A percentile compares a stretch with the other conserved stretches of the same genome.
Conservation (phyloP, 78 protist species). For the Salpingoeca rosetta region DNA sequence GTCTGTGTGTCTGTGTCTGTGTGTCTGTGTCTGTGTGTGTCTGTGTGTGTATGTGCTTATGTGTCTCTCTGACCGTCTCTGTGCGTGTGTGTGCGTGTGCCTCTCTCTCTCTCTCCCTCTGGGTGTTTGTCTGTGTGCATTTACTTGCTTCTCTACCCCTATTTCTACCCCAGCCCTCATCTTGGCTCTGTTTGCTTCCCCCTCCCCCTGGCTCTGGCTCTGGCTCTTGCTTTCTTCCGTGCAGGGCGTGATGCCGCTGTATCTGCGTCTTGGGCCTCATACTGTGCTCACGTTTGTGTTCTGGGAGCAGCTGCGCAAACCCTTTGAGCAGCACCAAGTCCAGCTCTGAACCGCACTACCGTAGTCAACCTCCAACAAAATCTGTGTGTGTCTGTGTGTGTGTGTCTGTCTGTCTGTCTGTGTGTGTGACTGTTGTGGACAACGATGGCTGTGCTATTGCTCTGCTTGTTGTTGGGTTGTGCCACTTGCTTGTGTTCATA, state of each 20-base stretch:
- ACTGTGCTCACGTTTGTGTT: conserved; percentile 35
- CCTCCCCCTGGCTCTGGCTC: neutral
- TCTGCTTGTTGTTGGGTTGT: neutral
- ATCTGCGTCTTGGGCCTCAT: conserved; percentile 33
- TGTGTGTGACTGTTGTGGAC: neutral
- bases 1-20: no score
- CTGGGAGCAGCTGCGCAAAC: conserved; percentile 27
- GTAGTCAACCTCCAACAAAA: neutral
- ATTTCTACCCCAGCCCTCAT: conserved; percentile 1
- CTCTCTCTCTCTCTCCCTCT: no score
- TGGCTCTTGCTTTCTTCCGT: neutral
- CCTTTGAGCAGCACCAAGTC: neutral
- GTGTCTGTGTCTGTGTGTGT: no score
- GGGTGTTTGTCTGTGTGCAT: no score
- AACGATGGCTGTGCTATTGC: neutral
- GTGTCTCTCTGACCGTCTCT: no score
- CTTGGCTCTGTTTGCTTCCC: neutral
- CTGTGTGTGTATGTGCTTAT: no score
- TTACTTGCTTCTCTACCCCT: no score
- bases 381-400: neutral
- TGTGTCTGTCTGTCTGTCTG: neutral
- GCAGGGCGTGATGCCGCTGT: conserved; percentile 24
- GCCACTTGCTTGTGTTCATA: neutral
- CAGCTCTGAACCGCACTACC: neutral
- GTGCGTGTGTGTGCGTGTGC: no score